phyloP scores from a whole-genome alignment of 129 eudicot genomes.

The Pulicaria dysenterica region DNA sequence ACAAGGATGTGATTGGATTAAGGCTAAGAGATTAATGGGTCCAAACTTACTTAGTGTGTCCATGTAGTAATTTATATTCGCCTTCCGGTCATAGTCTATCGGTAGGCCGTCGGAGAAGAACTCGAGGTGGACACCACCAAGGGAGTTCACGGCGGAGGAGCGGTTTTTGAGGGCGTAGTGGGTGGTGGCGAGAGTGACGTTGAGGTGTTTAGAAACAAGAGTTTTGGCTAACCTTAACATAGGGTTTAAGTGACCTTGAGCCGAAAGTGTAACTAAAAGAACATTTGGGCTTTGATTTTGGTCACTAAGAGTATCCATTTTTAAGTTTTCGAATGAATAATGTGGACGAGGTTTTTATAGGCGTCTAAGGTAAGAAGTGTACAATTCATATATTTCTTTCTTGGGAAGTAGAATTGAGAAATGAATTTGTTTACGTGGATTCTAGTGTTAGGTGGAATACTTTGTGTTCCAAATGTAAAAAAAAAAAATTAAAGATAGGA shows the following conservation, averaged over 20 bases:
- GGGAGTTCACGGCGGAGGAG: slow-evolving; percentile 9
- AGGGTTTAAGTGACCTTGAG: slow-evolving; percentile 62
- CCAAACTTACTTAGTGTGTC: slow-evolving; percentile 32
- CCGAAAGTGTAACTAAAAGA: slow-evolving; percentile 47
- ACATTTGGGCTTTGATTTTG: slow-evolving; percentile 30
- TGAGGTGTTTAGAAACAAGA: slow-evolving; percentile 44
- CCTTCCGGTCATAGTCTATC: slow-evolving; percentile 34
- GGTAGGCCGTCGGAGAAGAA: slow-evolving; percentile 53
- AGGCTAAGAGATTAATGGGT: slow-evolving; percentile 32
- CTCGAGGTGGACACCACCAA: slow-evolving; percentile 31
- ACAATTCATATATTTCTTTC: too few relatives aligned
- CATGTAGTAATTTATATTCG: slow-evolving; percentile 27
- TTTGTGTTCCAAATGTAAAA: too few relatives aligned
- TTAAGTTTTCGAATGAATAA: background rate
- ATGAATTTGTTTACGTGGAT: too few relatives aligned
- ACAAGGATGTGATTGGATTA: slow-evolving; percentile 25
- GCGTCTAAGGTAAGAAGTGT: background rate
- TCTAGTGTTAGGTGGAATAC: too few relatives aligned
- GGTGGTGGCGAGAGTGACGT: slow-evolving; percentile 46
- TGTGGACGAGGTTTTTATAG: background rate
- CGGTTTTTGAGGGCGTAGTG: slow-evolving; percentile 18
- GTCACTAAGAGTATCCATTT: slow-evolving; percentile 21
- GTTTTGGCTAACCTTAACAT: slow-evolving; percentile 49
- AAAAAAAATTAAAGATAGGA: too few relatives aligned
- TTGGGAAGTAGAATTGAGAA: too few relatives aligned